phyloP scores from a whole-genome alignment of 2,329 filamentous ascomycete genomes.

The Didymosphaeria variabile region DNA sequence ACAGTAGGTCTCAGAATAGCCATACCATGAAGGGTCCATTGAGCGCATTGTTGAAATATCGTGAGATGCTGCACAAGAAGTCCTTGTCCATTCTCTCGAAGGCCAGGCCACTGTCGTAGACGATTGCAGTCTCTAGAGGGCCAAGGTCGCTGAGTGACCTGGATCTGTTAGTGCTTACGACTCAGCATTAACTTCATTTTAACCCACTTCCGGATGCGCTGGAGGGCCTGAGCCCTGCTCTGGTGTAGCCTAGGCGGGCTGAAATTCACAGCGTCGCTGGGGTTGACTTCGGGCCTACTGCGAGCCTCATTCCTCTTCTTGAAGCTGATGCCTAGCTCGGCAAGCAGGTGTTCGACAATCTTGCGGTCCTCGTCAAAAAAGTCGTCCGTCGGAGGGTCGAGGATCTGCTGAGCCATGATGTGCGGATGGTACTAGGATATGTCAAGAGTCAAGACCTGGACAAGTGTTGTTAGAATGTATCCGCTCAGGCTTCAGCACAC shows the following conservation, averaged over 20 bases:
- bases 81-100: neutral
- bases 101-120: slow-evolving; percentile 7
- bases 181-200: neutral
- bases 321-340: neutral
- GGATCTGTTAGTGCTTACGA: neutral
- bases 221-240: neutral
- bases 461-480: neutral
- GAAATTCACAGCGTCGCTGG: neutral
- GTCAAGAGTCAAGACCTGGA: neutral
- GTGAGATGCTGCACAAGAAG: slow-evolving; percentile 20
- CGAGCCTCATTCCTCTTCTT: neutral
- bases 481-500: neutral
- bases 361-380: neutral
- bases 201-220: neutral
- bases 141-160: neutral
- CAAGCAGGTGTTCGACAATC: neutral
- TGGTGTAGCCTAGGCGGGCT: neutral
- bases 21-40: slow-evolving; percentile 8
- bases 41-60: slow-evolving; percentile 5
- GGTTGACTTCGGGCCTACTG: neutral
- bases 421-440: neutral
- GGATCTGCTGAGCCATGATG: neutral
- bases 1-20: neutral
- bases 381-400: too few relatives aligned
- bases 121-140: neutral